Evolutionary conservation across 495 filamentous ascomycete species (phyloP).

Genomic region (Hypoxylon rickii): DNA sequence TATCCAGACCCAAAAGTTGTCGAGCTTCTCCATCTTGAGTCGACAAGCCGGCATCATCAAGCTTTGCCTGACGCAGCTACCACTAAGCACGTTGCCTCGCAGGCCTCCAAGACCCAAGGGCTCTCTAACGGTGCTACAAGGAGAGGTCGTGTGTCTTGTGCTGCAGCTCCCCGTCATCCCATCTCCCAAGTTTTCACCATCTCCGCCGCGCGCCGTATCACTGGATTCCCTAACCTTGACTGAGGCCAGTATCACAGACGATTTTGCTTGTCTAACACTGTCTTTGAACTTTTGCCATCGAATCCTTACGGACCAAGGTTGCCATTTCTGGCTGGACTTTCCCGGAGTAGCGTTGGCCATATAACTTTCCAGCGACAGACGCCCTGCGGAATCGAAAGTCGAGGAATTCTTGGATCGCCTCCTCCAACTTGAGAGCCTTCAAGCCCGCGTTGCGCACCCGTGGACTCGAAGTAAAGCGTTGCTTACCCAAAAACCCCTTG

Average conservation of each 20-base stretch:
- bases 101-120: constrained; percentile 40
- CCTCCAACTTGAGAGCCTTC: constrained; percentile 7
- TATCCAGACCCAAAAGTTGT: constrained; percentile 52
- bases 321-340: constrained; percentile 23
- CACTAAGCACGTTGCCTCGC: constrained; percentile 39
- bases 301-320: constrained; percentile 20
- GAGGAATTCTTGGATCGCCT: neutral
- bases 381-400: constrained; percentile 5
- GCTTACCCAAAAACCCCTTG: constrained; percentile 6
- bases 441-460: constrained; percentile 9
- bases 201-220: constrained; percentile 51
- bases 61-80: constrained; percentile 38
- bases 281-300: constrained; percentile 36
- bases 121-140: constrained; percentile 39
- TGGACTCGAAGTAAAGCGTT: constrained; percentile 17
- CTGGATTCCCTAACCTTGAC: constrained; percentile 46
- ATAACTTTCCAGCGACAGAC: constrained; percentile 31
- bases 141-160: constrained; percentile 42
- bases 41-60: constrained; percentile 38
- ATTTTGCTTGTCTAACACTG: constrained; percentile 52
- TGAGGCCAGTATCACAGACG: constrained; percentile 48
- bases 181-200: constrained; percentile 46
- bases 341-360: constrained; percentile 20
- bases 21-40: constrained; percentile 43
- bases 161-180: constrained; percentile 51